phyloP scores from a whole-genome alignment of 495 filamentous ascomycete genomes.

The Tuber melanosporum region DNA sequence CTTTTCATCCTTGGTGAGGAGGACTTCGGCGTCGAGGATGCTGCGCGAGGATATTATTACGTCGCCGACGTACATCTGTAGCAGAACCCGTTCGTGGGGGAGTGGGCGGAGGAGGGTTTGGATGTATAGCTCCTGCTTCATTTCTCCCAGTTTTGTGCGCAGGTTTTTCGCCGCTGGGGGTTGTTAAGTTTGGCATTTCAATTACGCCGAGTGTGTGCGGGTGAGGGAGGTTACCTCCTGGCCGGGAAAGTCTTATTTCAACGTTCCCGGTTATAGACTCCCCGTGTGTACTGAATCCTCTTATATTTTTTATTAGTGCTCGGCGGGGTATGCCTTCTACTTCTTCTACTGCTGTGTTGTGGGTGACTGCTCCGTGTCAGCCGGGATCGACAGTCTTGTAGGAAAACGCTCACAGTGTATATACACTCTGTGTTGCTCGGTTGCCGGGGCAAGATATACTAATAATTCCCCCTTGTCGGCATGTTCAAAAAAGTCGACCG shows the following conservation, averaged over 20 bases:
- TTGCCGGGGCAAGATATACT: not conserved
- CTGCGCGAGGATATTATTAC: not conserved
- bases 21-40: slow-evolving; percentile 5
- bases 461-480: not conserved
- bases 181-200: slow-evolving; percentile 3
- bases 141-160: not conserved
- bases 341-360: slow-evolving; percentile 1
- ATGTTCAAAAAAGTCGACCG: slow-evolving; percentile 1
- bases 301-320: slow-evolving; percentile 1
- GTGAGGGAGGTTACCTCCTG: not conserved
- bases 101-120: not conserved
- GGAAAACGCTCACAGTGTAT: not conserved
- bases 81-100: not conserved
- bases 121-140: slow-evolving; percentile 3
- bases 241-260: not conserved
- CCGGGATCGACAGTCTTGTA: not conserved
- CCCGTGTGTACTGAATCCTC: not conserved
- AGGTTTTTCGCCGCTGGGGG: not conserved
- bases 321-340: not conserved
- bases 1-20: not conserved
- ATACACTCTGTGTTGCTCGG: not conserved
- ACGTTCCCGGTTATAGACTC: slow-evolving; percentile 4
- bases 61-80: slow-evolving; percentile 4
- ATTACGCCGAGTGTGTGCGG: not conserved
- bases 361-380: not conserved